A percentile compares a stretch with the other conserved stretches of the same genome.
Conservation (phyloP, 495 filamentous ascomycete species). For the Tuber borchii region DNA sequence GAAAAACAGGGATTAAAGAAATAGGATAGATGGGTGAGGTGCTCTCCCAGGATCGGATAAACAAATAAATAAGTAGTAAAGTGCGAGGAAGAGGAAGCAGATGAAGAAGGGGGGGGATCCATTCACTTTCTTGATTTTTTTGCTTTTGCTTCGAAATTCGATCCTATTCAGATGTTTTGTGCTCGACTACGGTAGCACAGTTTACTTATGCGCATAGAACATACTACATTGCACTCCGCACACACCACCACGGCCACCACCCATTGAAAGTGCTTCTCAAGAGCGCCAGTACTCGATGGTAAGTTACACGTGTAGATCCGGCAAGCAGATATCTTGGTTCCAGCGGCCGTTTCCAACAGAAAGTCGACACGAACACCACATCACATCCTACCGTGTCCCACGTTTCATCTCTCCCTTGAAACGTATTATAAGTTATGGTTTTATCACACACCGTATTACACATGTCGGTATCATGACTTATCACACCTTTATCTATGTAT, state of each 20-base stretch:
- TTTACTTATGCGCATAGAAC: background rate
- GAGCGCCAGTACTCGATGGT: background rate
- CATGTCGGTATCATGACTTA: too few species aligned
- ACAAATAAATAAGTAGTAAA: background rate
- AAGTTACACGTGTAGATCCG: background rate
- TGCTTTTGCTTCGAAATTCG: background rate
- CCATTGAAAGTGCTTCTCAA: background rate
- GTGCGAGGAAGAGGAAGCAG: background rate
- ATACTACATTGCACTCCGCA: background rate
- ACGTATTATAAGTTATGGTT: background rate
- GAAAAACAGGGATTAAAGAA: background rate
- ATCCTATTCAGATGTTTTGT: background rate
- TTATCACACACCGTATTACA: background rate
- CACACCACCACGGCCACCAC: background rate
- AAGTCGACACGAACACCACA: background rate
- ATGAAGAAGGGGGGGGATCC: background rate
- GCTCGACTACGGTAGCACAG: too few species aligned
- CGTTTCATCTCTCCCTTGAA: background rate
- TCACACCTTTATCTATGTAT: too few species aligned
- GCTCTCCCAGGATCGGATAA: background rate
- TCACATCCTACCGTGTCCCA: background rate
- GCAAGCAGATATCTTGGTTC: too few species aligned
- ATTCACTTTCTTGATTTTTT: too few species aligned
- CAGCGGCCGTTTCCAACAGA: background rate
- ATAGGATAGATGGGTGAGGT: background rate